Evolutionary conservation across 192 early-diverging fungal species (phyloP).

Genomic region (Phycomyces blakesleeanus): DNA sequence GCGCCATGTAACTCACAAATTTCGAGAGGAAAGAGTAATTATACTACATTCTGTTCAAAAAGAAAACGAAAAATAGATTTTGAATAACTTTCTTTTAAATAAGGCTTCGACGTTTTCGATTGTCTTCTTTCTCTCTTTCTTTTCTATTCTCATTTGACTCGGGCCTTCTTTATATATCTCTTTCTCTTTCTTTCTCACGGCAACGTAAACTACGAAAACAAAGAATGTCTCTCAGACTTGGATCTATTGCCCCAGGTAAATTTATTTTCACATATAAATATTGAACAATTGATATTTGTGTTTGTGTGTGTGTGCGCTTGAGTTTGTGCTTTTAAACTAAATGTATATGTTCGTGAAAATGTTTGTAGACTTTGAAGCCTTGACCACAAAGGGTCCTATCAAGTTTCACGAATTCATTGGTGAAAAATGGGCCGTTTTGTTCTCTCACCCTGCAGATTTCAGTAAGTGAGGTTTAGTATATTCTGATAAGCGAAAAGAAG

Average conservation of each 20-base stretch:
- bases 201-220: neutral
- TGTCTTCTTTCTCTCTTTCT: too few species aligned
- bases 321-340: too few species aligned
- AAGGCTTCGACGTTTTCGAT: too few species aligned
- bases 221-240: conserved; percentile 48
- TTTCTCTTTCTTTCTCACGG: neutral
- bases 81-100: too few species aligned
- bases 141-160: too few species aligned
- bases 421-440: conserved; percentile 89
- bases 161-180: neutral
- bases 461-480: conserved; percentile 47
- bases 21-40: too few species aligned
- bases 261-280: neutral
- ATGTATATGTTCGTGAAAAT: too few species aligned
- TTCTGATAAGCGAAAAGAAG: too few species aligned
- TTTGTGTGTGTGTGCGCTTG: too few species aligned
- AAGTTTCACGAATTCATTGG: conserved; percentile 88
- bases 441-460: conserved; percentile 98
- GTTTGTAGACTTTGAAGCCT: conserved; percentile 65
- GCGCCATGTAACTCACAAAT: too few species aligned
- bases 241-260: conserved; percentile 51
- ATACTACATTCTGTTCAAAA: too few species aligned
- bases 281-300: neutral
- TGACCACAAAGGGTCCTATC: conserved; percentile 88
- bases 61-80: too few species aligned